Conservation (phyloP, 2,329 filamentous ascomycete species). For the Phyllosticta paracitricarpa region DNA sequence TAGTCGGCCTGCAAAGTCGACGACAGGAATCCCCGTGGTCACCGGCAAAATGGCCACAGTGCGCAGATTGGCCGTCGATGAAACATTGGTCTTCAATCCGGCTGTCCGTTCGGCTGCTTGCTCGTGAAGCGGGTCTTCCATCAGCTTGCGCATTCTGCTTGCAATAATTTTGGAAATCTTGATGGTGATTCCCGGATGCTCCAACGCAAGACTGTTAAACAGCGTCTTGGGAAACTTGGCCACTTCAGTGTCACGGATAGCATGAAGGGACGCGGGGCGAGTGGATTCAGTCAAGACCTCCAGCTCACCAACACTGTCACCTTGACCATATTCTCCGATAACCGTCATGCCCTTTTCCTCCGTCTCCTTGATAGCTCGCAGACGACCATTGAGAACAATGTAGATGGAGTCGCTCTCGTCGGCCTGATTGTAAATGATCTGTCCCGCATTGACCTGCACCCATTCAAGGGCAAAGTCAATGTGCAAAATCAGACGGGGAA, state of each 20-base stretch:
- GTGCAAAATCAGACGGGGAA: constrained; percentile 83
- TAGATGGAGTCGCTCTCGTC: constrained; percentile 98
- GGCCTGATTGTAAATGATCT: constrained; percentile 85
- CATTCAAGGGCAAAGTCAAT: constrained; percentile 98
- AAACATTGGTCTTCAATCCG: constrained; percentile 53
- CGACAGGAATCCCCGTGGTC: constrained; percentile 80
- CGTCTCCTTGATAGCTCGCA: constrained; percentile 74
- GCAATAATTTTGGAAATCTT: constrained; percentile 99
- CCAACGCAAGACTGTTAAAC: constrained; percentile 94
- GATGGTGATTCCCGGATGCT: constrained; percentile 96
- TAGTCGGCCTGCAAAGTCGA: constrained; percentile 85
- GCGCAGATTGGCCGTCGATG: constrained; percentile 82
- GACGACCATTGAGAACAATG: constrained; percentile 86
- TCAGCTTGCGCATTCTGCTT: constrained; percentile 78
- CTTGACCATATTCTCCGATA: constrained; percentile 87
- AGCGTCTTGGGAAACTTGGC: constrained; percentile 92
- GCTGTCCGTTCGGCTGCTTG: constrained; percentile 52
- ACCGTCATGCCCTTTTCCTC: constrained; percentile 75
- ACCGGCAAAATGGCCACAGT: constrained; percentile 90
- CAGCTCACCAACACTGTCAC: constrained; percentile 92
- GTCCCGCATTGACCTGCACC: constrained; percentile 91
- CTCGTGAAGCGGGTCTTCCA: constrained; percentile 68
- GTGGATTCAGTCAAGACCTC: constrained; percentile 93
- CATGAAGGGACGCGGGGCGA: constrained; percentile 84
- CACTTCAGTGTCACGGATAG: constrained; percentile 91